phyloP scores from a whole-genome alignment of 768 basidiomycete species.

The Tulasnella sp. region DNA sequence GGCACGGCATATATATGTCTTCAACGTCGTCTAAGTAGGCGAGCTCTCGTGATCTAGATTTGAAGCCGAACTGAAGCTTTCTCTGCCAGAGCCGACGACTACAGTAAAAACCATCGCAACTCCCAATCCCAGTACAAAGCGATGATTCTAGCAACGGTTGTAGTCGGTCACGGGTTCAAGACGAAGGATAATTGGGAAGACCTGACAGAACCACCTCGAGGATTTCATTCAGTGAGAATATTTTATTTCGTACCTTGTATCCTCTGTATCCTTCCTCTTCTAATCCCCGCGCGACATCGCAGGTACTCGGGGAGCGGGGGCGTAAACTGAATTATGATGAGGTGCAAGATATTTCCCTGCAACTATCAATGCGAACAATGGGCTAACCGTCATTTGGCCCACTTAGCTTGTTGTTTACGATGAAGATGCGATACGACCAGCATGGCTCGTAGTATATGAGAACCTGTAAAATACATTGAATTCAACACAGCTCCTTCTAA shows the following conservation, averaged over 20 bases:
- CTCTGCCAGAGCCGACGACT: background rate
- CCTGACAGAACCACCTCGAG: background rate
- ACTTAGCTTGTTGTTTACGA: slow-evolving; percentile 8
- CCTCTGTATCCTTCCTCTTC: background rate
- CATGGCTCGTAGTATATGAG: slow-evolving; percentile 9
- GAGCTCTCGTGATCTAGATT: background rate
- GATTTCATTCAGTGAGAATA: slow-evolving; percentile 1
- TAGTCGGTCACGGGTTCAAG: slow-evolving; percentile 1
- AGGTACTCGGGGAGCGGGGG: slow-evolving; percentile 5
- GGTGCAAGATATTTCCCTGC: background rate
- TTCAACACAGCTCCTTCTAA: too few relatives aligned
- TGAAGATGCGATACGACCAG: slow-evolving; percentile 9
- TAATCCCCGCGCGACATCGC: background rate
- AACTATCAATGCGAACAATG: too few relatives aligned
- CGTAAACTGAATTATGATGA: background rate
- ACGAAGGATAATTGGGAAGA: background rate
- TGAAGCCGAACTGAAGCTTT: too few relatives aligned
- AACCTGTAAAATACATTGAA: too few relatives aligned
- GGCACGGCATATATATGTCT: background rate
- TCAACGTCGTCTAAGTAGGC: slow-evolving; percentile 10
- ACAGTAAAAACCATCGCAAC: background rate
- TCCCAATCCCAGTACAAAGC: background rate
- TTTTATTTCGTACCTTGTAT: background rate
- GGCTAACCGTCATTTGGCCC: too few relatives aligned
- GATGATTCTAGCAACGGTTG: slow-evolving; percentile 1